Base-by-base conservation (phyloP, 768 basidiomycete genomes). In the Hemileccinum rubropunctum region DNA sequence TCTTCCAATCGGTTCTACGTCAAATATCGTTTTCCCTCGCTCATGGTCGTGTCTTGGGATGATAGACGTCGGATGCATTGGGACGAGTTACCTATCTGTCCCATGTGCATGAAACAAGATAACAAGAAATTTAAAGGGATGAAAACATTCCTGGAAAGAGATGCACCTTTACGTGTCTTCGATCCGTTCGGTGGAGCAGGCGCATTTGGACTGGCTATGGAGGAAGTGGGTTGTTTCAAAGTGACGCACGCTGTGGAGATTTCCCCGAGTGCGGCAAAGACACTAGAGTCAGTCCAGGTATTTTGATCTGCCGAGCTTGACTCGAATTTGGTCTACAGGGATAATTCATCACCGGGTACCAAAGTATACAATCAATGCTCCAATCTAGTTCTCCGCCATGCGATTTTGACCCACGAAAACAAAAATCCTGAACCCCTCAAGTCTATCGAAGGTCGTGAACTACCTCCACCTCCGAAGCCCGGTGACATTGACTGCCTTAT, bases 241-340 rank as follows among this genome's bases (percentile, higher is more conserved):
- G 59, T 87, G 4, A 82, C 81, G 0, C 81, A 87, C 68, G 78
- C 82, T 0, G 67, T 90, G 38, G 90, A 92, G 56, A 82, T 88
- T 18, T 73, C 79, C n/a, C 87, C 88, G 0, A 86, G 84, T 61
- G 86, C 91, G 8, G 83, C 85, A 0, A 68, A 69, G 50, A 88
- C 89, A 1, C 69, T 86, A 14, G 69, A 67, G 90, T 86, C 58
- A 45, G 78, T 63, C 27, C 27, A 2, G 9, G 51, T 48, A 10
- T 45, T 27, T 34, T 33, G 34, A 2, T 17, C 20, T 5, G 13
- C 40, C 21, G 35, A 15, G 8, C 42, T 30, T 36, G 34, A 41
- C 55, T 42, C 50, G n/a, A 47, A 33, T 38, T 40, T 12, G 36
- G 52, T 45, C 42, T 13, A 23, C 50, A 60, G 49, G 50, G 84